Evolutionary conservation across 495 filamentous ascomycete genomes (phyloP), one percentile per base, ranked within the genome.

Genomic region (Cetradonia linearis): DNA sequence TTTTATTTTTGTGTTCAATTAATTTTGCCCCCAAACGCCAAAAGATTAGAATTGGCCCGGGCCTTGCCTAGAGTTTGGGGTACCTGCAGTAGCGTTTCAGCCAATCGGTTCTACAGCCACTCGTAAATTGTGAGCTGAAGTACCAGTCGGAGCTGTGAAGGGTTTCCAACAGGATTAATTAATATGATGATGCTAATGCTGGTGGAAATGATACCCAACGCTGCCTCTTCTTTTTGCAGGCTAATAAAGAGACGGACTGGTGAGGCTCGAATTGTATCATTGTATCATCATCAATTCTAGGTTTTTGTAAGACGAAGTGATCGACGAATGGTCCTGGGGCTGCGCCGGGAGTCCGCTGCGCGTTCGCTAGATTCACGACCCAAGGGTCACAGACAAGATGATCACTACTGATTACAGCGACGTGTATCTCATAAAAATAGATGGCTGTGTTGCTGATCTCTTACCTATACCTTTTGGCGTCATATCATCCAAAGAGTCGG

Each of bases 61-160:
- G 20, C 42, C 42, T 16, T 20, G 37, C 55, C 44, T 50, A 50
- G 46, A 30, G 37, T 20, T 46, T 33, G 33, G 18, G 49, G 59
- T 61, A 61, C 59, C 59, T 61, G 59, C 59, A 61, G 59, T 55
- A 60, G 49, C 36, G 54, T 38, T 44, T 56, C 50, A 54, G 50
- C 50, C 50, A 54, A 54, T 54, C 50, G 33, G 50, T 20, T 18
- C 50, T 18, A 54, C 30, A 20, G n/a, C 50, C 50, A 54, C 18
- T 23, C 31, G 30, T n/a, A 36, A 4, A 30, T 9, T 36, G 30
- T 6, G 11, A 34, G 30, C 7, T 11, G 50, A 23, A 36, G 28
- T 4, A 30, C 28, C 9, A 54, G 30, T 31, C 25, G 42, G 25
- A 46, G 20, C 20, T 25, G 42, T 46, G 42, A 11, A 20, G 25